Conservation (phyloP, 1,284 basidiomycete genomes). For the Stygiomarasmius scandens region DNA sequence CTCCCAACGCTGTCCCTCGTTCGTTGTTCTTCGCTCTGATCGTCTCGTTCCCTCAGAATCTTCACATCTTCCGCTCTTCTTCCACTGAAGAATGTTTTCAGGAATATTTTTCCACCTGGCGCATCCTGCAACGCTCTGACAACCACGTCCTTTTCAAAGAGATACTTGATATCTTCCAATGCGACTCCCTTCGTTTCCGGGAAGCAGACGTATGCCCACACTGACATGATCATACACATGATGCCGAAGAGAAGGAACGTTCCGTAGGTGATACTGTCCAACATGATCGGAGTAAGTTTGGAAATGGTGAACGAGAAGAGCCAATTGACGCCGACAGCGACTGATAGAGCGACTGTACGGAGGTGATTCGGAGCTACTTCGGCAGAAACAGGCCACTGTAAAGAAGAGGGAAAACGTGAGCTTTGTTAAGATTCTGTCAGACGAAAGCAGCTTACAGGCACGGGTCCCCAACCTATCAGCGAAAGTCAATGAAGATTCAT, state of each 20-base stretch:
- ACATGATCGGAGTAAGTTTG: slow-evolving; percentile 54
- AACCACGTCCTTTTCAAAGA: slow-evolving; percentile 47
- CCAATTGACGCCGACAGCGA: slow-evolving; percentile 50
- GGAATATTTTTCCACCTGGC: slow-evolving; percentile 44
- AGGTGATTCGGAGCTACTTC: slow-evolving; percentile 54
- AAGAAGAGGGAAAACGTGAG: slow-evolving; percentile 2
- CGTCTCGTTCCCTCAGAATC: slow-evolving; percentile 25
- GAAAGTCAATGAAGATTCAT: neutral
- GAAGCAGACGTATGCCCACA: slow-evolving; percentile 46
- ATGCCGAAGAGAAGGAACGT: slow-evolving; percentile 55
- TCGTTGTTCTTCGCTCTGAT: neutral
- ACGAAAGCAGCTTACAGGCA: slow-evolving; percentile 21
- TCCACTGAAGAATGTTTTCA: slow-evolving; percentile 42
- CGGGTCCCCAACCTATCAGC: slow-evolving; percentile 34
- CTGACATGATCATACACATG: slow-evolving; percentile 46
- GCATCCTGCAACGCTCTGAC: slow-evolving; percentile 48
- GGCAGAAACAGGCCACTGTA: slow-evolving; percentile 47
- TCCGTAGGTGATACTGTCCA: slow-evolving; percentile 49
- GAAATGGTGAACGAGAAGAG: slow-evolving; percentile 50
- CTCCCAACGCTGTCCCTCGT: slow-evolving; percentile 4
- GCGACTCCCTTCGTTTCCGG: slow-evolving; percentile 51
- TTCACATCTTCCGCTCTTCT: slow-evolving; percentile 32
- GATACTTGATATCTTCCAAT: slow-evolving; percentile 48
- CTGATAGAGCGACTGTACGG: slow-evolving; percentile 43
- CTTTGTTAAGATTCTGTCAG: neutral